Base-by-base conservation (phyloP, 768 basidiomycete species). In the Leccinum incarnatum region DNA sequence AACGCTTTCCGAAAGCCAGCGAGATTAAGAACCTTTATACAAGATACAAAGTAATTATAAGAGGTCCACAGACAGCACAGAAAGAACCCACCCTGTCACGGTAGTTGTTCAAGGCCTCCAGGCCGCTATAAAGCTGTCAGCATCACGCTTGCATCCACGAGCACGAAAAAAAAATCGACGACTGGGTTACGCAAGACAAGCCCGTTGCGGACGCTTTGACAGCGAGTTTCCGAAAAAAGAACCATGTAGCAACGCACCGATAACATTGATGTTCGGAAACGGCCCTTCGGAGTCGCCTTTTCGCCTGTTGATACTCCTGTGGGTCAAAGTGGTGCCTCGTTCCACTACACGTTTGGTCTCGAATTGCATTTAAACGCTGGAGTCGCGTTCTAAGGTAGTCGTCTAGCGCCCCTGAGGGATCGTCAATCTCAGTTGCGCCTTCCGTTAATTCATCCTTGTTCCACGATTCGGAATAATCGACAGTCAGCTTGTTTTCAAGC, bases 1-100 rank as follows among this genome's bases (percentile, higher is more conserved):
- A 94, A 69, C 0, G 86, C 87, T 69, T 94, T 93, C 27, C 90
- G 79, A 70, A 97, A 94, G 1, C 96, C 97, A 1, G 92, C 91
- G 10, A 94, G 72, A 71, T 99, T 98, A 42, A 98, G 74, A 48
- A 89, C 84, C 88, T 93, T 62, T 25, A 25, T 21, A 51, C 32
- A 67, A 48, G n/a, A 53, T 30, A 12, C 9, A 53, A n/a, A 7
- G 14, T 34, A 23, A 10, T 17, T 14, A 23, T 17, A 10, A 17
- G 23, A 1, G 10, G n/a, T 45, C 10, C n/a, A 5, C n/a, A 10
- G 19, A 45, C 11, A 11, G 11, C 42, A 45, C n/a, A 34, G 25
- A 37, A 45, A 21, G 29, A 50, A n/a, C 61, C 53, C 50, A 93
- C 93, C 30, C 93, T 82, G 72, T 96, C 27, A 29, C 27, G 27